Percentiles rank a stretch among this genome's conserved stretches.
These are phyloP conservation scores for Canna indica DNA, from an alignment of 176 grass and related monocot species.

Conservation along the genomic window DNA sequence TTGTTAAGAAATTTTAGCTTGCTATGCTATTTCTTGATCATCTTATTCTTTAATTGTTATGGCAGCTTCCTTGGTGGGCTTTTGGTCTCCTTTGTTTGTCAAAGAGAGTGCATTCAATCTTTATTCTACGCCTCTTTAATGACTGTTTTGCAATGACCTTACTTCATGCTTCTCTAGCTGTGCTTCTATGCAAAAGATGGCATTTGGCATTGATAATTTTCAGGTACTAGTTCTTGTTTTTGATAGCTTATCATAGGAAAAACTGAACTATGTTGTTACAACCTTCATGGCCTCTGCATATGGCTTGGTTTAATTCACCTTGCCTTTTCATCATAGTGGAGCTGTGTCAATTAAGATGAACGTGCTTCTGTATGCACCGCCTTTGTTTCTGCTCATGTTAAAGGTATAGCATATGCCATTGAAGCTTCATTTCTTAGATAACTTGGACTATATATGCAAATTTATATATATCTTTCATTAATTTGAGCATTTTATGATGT, in stretches of 20 bases:
- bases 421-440: constrained; percentile 16
- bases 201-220: constrained; percentile 77
- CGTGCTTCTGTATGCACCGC: constrained; percentile 81
- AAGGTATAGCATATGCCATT: constrained; percentile 35
- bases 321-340: constrained; percentile 36
- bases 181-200: constrained; percentile 81
- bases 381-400: constrained; percentile 81
- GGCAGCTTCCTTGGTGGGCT: constrained; percentile 93
- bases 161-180: constrained; percentile 66
- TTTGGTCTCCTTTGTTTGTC: constrained; percentile 89
- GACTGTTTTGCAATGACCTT: constrained; percentile 88
- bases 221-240: constrained; percentile 43
- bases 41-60: constrained; percentile 16
- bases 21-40: background rate
- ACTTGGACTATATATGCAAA: background rate
- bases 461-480: constrained; percentile 25
- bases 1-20: background rate
- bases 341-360: constrained; percentile 99
- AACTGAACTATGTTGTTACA: background rate
- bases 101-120: constrained; percentile 85
- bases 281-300: too few species aligned
- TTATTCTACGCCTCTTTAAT: constrained; percentile 89
- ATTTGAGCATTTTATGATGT: constrained; percentile 13
- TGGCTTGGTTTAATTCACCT: background rate
- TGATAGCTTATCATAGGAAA: background rate